These are phyloP conservation scores for Penicillium hordei DNA, from an alignment of 2,329 filamentous ascomycete genomes.

Conservation along the genomic window DNA sequence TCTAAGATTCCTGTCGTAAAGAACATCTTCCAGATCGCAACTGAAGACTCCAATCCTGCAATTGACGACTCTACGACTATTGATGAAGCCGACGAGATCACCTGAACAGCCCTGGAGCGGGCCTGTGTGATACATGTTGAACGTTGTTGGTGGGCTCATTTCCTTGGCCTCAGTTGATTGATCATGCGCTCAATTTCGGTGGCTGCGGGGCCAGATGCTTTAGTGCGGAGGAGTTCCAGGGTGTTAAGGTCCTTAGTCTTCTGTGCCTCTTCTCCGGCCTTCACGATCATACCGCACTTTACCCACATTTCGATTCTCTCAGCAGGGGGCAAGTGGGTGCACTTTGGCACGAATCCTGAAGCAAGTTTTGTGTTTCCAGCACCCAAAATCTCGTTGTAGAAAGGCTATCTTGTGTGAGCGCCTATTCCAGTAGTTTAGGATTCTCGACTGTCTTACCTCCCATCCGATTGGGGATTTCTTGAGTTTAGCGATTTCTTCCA, in stretches of 20 bases:
- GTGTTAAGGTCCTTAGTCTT: constrained; percentile 74
- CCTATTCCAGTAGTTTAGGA: constrained; percentile 14
- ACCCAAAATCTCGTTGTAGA: constrained; percentile 83
- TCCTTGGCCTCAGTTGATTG: constrained; percentile 51
- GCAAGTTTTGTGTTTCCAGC: constrained; percentile 90
- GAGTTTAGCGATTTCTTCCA: constrained; percentile 75
- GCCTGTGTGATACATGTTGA: constrained; percentile 9
- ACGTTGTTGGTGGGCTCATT: constrained; percentile 32
- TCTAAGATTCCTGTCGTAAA: constrained; percentile 14
- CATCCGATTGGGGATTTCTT: constrained; percentile 92
- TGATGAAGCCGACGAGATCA: constrained; percentile 47
- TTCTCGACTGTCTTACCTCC: constrained; percentile 64
- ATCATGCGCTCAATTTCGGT: constrained; percentile 83
- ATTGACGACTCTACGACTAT: constrained; percentile 29
- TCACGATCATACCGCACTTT: constrained; percentile 85
- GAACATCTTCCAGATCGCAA: constrained; percentile 17
- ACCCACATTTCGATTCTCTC: constrained; percentile 90
- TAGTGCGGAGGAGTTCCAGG: constrained; percentile 71
- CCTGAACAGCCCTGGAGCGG: constrained; percentile 31
- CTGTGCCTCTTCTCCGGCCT: constrained; percentile 88
- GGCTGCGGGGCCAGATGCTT: constrained; percentile 67
- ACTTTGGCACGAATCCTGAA: constrained; percentile 82
- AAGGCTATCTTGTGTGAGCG: constrained; percentile 62
- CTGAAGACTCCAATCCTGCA: constrained; percentile 18
- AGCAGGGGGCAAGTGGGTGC: constrained; percentile 65